Evolutionary conservation across 1,284 basidiomycete species (phyloP).

Genomic region (Apiotrichum gamsii): DNA sequence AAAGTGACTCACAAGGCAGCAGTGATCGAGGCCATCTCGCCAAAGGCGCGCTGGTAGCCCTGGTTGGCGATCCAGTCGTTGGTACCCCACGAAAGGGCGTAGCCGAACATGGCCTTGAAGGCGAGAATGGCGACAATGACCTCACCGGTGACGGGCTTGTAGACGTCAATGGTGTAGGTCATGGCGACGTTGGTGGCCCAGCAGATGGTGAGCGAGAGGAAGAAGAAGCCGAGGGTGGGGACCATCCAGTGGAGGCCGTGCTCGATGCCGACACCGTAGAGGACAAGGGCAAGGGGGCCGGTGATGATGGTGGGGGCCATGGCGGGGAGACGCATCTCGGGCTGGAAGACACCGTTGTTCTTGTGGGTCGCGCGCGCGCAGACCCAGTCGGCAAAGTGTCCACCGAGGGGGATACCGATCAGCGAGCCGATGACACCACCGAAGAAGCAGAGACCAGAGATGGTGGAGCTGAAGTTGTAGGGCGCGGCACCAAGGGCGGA

Average conservation of each 20-base stretch:
- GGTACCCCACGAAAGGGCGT: constrained; percentile 21
- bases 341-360: constrained; percentile 25
- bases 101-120: constrained; percentile 11
- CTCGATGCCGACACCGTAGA: constrained; percentile 29
- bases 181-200: constrained; percentile 22
- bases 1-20: too few relatives aligned
- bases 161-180: constrained; percentile 28
- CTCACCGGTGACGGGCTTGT: constrained; percentile 25
- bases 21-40: too few relatives aligned
- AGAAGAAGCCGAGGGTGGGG: constrained; percentile 18
- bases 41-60: constrained; percentile 19
- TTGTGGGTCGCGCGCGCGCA: constrained; percentile 7
- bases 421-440: too few relatives aligned
- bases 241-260: constrained; percentile 24
- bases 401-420: too few relatives aligned
- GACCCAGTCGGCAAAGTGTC: too few relatives aligned
- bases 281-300: constrained; percentile 22
- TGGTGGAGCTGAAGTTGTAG: too few relatives aligned
- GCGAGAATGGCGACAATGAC: constrained; percentile 23
- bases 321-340: constrained; percentile 28
- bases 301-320: constrained; percentile 18
- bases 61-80: constrained; percentile 20
- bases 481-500: too few relatives aligned
- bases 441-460: too few relatives aligned
- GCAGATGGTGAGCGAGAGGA: constrained; percentile 19